Evolutionary conservation across 2,329 filamentous ascomycete species (phyloP), one percentile per base, ranked within the genome.

Genomic region (Orbilia ellipsospora): DNA sequence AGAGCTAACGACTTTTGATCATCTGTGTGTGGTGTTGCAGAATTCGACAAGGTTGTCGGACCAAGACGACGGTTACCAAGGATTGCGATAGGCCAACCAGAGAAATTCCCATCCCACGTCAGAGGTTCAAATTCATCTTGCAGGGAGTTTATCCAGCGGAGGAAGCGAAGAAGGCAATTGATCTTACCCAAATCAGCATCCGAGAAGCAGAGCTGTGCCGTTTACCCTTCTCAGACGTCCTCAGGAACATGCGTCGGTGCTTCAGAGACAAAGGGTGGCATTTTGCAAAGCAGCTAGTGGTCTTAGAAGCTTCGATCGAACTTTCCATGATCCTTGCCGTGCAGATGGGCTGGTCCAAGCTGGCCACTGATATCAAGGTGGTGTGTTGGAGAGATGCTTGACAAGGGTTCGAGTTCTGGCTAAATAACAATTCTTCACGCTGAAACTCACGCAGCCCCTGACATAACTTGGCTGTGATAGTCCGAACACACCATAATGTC

Each of bases 391-490:
- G 31, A 54, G 23, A 8, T 23, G 23, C 54, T 63, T 18, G 72
- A 75, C 72, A 64, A 62, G 72, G 72, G 64, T 60, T 5, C 20
- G 1, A 16, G 44, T 69, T 69, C 45, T 65, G 72, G 72, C 64
- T 75, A 75, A 75, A 75, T 75, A 48, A 36, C 44, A 54, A 63
- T 65, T 69, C 67, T 64, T 52, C 67, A 72, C 28, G 60, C 52
- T 72, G 64, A 75, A 75, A 75, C 64, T 65, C 60, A 60, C 59
- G 67, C 70, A 74, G 50, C 16, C 69, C 70, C 70, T 68, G 56
- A 65, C 26, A 64, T 40, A 48, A 63, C 72, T 75, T 75, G 72
- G 60, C 50, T n/a, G 18, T 61, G 67, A 60, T 73, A 28, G 20
- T 7, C 28, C 48, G n/a, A 62, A 44, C 69, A 73, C 69, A 73